Conservation (phyloP, 2,329 filamentous ascomycete genomes). For the Alternaria sp. region DNA sequence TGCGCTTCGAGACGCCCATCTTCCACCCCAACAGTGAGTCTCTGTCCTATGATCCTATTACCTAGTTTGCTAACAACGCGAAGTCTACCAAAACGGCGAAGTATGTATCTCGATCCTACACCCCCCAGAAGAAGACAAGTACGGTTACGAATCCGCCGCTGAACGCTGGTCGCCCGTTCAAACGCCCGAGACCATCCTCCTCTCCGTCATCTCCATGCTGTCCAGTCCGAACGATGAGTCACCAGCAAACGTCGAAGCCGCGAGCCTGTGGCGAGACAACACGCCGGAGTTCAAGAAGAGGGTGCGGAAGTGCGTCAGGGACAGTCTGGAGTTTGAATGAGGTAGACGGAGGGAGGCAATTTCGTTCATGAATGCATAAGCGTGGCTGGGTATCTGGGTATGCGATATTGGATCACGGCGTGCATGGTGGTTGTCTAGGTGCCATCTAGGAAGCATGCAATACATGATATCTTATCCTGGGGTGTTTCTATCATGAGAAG, state of each 20-base stretch:
- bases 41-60: background rate
- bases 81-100: constrained; percentile 89
- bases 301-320: constrained; percentile 82
- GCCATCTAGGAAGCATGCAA: background rate
- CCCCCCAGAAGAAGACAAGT: constrained; percentile 94
- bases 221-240: constrained; percentile 97
- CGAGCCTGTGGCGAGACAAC: constrained; percentile 92
- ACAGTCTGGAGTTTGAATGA: constrained; percentile 50
- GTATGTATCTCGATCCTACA: constrained; percentile 99
- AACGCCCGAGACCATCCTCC: constrained; percentile 96
- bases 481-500: too few relatives aligned
- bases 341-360: background rate
- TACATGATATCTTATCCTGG: background rate
- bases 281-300: constrained; percentile 83
- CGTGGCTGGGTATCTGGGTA: constrained; percentile 6
- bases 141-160: constrained; percentile 95
- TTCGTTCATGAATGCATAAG: constrained; percentile 15
- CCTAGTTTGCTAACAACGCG: background rate
- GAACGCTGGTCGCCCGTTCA: constrained; percentile 98
- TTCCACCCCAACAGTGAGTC: constrained; percentile 94
- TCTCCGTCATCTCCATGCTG: constrained; percentile 98
- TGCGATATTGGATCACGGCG: constrained; percentile 3
- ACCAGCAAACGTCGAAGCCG: constrained; percentile 94
- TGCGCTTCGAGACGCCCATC: constrained; percentile 93
- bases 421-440: constrained; percentile 2